These are phyloP conservation scores for Inga laurina DNA, from an alignment of 306 rosid species.

Conservation along the genomic window DNA sequence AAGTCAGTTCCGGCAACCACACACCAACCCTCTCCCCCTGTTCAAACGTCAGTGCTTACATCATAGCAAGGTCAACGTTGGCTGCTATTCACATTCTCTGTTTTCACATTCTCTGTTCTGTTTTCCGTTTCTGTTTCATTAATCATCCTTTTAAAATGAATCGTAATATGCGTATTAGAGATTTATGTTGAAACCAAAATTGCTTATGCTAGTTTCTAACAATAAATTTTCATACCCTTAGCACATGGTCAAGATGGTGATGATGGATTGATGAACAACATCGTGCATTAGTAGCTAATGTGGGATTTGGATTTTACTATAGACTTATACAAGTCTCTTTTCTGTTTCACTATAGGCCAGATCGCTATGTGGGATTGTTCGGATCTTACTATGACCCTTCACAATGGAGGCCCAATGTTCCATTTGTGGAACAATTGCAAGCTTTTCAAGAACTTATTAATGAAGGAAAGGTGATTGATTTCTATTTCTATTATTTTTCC, in stretches of 20 bases:
- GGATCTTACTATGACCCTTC: constrained; percentile 65
- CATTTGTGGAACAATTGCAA: constrained; percentile 85
- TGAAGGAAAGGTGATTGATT: constrained; percentile 82
- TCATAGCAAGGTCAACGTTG: too few species aligned
- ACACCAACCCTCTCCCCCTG: too few species aligned
- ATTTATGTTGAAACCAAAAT: constrained; percentile 3
- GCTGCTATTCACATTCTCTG: too few species aligned
- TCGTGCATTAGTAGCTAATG: neutral
- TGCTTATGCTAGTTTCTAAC: neutral
- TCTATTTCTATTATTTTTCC: constrained; percentile 10
- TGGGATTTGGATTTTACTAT: too few species aligned
- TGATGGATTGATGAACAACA: too few species aligned
- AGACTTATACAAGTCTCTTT: neutral
- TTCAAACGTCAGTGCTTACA: too few species aligned
- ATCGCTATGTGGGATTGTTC: constrained; percentile 77
- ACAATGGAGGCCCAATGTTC: constrained; percentile 90
- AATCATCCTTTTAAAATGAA: neutral
- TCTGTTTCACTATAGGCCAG: constrained; percentile 77
- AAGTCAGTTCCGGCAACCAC: too few species aligned
- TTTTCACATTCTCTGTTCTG: too few species aligned
- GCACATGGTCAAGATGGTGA: neutral
- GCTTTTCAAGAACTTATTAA: constrained; percentile 85
- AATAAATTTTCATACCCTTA: neutral
- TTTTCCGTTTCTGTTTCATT: too few species aligned
- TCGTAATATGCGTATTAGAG: neutral